These are phyloP conservation scores for Iris macrosiphon DNA, from an alignment of 106 monocot genomes.

Conservation along the genomic window DNA sequence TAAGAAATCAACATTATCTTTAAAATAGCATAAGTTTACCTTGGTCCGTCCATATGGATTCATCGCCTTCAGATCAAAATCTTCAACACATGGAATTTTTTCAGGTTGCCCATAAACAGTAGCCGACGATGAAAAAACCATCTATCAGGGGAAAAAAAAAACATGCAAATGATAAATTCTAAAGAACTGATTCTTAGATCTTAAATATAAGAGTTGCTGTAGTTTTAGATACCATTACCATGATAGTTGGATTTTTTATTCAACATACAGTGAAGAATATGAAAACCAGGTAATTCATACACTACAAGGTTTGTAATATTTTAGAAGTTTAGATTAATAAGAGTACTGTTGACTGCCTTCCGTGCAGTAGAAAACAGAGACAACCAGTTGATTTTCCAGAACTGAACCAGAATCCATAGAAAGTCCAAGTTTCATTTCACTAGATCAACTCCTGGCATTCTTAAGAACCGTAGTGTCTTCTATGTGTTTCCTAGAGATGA, in stretches of 20 bases:
- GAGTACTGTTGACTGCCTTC: too few species aligned
- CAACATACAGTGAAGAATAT: slow-evolving; percentile 1
- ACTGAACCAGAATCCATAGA: too few species aligned
- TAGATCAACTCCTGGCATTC: too few species aligned
- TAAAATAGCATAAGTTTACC: slow-evolving; percentile 18
- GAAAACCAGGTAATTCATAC: too few species aligned
- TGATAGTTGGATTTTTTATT: too few species aligned
- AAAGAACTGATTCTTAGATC: not conserved
- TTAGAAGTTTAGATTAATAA: too few species aligned
- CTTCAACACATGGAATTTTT: slow-evolving; percentile 64
- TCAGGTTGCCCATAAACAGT: slow-evolving; percentile 65
- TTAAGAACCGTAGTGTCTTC: too few species aligned
- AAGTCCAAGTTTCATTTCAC: too few species aligned
- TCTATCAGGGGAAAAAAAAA: slow-evolving; percentile 24
- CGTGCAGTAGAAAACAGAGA: too few species aligned
- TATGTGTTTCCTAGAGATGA: too few species aligned
- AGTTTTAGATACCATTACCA: not conserved
- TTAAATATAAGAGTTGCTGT: not conserved
- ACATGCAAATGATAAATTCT: not conserved
- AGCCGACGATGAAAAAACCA: slow-evolving; percentile 76
- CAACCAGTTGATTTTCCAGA: too few species aligned
- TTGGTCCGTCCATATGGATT: slow-evolving; percentile 81
- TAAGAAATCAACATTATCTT: not conserved
- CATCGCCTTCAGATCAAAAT: slow-evolving; percentile 41
- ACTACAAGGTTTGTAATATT: too few species aligned